Conservation (phyloP, 768 basidiomycete species). For the Rhodotorula paludigena region DNA sequence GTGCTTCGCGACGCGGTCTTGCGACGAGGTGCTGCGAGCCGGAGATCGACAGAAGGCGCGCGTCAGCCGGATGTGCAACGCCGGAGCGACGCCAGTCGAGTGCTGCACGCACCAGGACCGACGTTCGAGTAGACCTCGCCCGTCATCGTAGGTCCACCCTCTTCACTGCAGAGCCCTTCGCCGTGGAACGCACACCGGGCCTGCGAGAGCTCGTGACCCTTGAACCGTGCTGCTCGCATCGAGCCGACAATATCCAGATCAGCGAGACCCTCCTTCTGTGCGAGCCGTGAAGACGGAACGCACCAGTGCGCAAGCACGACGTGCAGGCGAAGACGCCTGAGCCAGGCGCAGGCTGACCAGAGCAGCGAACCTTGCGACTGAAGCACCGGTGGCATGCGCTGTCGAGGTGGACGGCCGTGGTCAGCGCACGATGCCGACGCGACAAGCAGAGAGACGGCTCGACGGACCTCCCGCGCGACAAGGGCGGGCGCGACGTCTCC, state of each 20-base stretch:
- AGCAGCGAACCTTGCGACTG: slow-evolving; percentile 24
- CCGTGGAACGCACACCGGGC: slow-evolving; percentile 24
- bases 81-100: background rate
- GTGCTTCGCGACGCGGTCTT: slow-evolving; percentile 3
- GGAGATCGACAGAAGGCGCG: background rate
- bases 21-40: slow-evolving; percentile 15
- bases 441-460: no score
- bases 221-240: slow-evolving; percentile 14
- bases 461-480: slow-evolving; percentile 28
- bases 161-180: slow-evolving; percentile 29
- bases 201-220: slow-evolving; percentile 15
- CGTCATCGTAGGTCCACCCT: slow-evolving; percentile 17
- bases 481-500: slow-evolving; percentile 11
- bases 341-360: slow-evolving; percentile 15
- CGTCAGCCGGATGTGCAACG: background rate
- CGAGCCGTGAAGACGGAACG: slow-evolving; percentile 1
- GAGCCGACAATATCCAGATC: background rate
- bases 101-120: slow-evolving; percentile 8
- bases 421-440: background rate
- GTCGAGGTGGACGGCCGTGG: background rate
- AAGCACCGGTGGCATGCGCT: slow-evolving; percentile 36
- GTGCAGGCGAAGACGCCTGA: slow-evolving; percentile 16
- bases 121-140: slow-evolving; percentile 19
- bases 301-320: slow-evolving; percentile 23
- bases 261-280: no score